phyloP scores from a whole-genome alignment of 1,284 basidiomycete genomes.

The Papiliotrema terrestris region DNA sequence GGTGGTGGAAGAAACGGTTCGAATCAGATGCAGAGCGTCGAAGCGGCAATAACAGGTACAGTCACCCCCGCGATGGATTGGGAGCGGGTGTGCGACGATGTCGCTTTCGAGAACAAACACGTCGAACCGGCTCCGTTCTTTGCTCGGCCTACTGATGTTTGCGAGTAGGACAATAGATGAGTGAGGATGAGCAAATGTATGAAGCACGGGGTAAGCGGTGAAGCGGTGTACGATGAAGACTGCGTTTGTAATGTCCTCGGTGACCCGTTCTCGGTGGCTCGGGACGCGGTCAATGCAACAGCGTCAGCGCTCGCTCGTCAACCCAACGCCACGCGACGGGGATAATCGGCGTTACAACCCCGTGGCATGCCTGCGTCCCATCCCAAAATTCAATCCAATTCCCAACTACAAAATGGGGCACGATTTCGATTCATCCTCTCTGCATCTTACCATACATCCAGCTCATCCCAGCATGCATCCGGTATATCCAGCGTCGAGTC shows the following conservation, averaged over 20 bases:
- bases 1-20: neutral
- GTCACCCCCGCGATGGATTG: neutral
- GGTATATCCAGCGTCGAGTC: neutral
- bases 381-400: neutral
- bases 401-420: neutral
- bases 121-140: neutral
- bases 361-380: neutral
- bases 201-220: too few relatives aligned
- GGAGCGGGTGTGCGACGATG: neutral
- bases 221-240: too few relatives aligned
- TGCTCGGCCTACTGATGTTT: too few relatives aligned
- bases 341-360: neutral
- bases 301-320: too few relatives aligned
- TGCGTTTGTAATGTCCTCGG: too few relatives aligned
- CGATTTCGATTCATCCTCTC: neutral
- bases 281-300: too few relatives aligned
- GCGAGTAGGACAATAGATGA: too few relatives aligned
- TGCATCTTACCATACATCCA: slow-evolving; percentile 9
- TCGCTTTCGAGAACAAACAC: neutral
- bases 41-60: neutral
- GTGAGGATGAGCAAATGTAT: too few relatives aligned
- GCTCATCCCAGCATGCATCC: slow-evolving; percentile 6
- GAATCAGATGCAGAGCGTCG: neutral
- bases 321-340: neutral
- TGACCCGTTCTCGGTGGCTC: too few relatives aligned